phyloP scores from a whole-genome alignment of 495 filamentous ascomycete species.

The Neurospora sp. region DNA sequence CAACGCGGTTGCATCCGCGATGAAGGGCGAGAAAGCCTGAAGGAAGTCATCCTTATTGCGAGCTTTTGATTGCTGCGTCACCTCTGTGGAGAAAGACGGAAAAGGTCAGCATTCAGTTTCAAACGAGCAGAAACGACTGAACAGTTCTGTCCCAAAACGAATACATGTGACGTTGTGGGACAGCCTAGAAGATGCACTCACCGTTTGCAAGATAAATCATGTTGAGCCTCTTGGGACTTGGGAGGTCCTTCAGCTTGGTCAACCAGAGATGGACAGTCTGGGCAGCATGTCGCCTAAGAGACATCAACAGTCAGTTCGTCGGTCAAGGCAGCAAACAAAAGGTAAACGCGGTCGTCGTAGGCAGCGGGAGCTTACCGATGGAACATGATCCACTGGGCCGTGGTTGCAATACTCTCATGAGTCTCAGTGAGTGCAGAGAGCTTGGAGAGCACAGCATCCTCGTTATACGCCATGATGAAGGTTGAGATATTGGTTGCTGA shows the following conservation, averaged over 20 bases:
- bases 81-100: conserved; percentile 46
- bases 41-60: conserved; percentile 87
- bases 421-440: conserved; percentile 91
- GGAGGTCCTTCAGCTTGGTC: conserved; percentile 74
- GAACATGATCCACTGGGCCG: conserved; percentile 99
- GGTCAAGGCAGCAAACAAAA: conserved; percentile 6
- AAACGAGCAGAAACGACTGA: not conserved
- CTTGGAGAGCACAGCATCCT: conserved; percentile 88
- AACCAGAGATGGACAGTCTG: conserved; percentile 84
- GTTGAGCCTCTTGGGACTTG: conserved; percentile 73
- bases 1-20: conserved; percentile 71
- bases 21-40: conserved; percentile 78
- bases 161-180: not conserved
- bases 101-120: conserved; percentile 13
- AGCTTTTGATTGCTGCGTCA: conserved; percentile 88
- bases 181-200: conserved; percentile 27
- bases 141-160: conserved; percentile 10
- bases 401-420: conserved; percentile 89
- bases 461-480: conserved; percentile 73
- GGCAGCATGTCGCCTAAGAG: conserved; percentile 71
- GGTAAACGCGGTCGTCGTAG: not conserved
- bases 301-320: conserved; percentile 8
- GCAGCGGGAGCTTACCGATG: conserved; percentile 61
- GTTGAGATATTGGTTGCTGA: not conserved
- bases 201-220: conserved; percentile 94